Base-by-base conservation (phyloP, 164 flowering plant genomes). In the Kingdonia uniflora region DNA sequence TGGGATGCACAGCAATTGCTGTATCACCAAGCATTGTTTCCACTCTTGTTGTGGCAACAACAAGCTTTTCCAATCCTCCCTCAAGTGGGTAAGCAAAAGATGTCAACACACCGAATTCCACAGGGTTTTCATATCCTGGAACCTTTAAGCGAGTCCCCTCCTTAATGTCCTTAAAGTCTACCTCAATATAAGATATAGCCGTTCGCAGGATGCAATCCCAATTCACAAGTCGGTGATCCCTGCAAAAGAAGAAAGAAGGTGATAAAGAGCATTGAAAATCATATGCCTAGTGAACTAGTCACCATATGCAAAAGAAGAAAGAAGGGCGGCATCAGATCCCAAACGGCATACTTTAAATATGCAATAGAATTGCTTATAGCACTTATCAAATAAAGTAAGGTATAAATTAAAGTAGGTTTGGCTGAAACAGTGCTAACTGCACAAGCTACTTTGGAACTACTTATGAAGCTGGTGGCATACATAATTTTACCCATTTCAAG, bases 1-100 rank as follows among this genome's bases (percentile, higher is more conserved):
- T 74, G 25, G 97, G 97, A 71, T 92, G 99, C 26, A 92, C 55
- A 29, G 95, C 99, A 72, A 92, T 81, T 19, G 97, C 97, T 19
- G 97, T 92, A 71, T 92, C 99, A 61, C 99, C 97, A 39, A 88
- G 82, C 97, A 92, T 88, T 19, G 99, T 92, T 71, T 92, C 99
- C 64, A 92, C 85, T 70, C 99, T 69, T 16, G 99, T 92, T 42
- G 99, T 92, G 26, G 99, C 97, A 52, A 92, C 99, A 55, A 92
- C 82, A 67, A 88, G 81, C 57, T 88, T 87, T 17, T 86, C 87
- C 44, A 77, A 37, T 0, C 66, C 80, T 38, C 68, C 92, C 56
- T 92, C 97, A 37, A 92, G 59, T 58, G 97, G 95, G 55, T 92
- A 92, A 41, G 99, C 97, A 78, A 92, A 92, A n/a, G 91, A 82